A percentile compares a stretch with the other conserved stretches of the same genome.
These are phyloP conservation scores for Canavalia ensiformis DNA, from an alignment of 306 rosid genomes.

Conservation along the genomic window DNA sequence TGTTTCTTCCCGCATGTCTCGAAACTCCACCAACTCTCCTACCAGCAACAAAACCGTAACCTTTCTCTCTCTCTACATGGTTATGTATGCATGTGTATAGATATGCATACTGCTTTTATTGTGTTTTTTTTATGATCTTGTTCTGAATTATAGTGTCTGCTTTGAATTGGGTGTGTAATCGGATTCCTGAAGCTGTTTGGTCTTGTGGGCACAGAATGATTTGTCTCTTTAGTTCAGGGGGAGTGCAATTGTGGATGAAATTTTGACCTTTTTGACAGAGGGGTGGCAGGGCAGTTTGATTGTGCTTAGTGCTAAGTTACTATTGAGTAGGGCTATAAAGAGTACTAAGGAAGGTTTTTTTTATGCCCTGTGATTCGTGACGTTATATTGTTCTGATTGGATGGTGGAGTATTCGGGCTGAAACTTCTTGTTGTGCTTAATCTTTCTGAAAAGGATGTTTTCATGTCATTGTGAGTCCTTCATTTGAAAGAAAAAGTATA, in stretches of 20 bases:
- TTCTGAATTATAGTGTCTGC: constrained; percentile 15
- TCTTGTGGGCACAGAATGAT: neutral
- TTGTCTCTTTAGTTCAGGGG: neutral
- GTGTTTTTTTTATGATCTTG: neutral
- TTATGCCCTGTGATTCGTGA: neutral
- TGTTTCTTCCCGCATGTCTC: constrained; percentile 60
- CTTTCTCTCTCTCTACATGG: neutral
- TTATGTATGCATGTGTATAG: neutral
- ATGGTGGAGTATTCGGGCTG: neutral
- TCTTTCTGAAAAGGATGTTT: constrained; percentile 33
- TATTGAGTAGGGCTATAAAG: constrained; percentile 2
- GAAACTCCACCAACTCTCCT: constrained; percentile 64
- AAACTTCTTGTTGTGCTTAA: constrained; percentile 8
- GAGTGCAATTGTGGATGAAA: constrained; percentile 16
- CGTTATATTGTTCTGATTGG: constrained; percentile 8
- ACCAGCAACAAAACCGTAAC: constrained; percentile 63
- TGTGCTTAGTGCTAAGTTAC: constrained; percentile 24
- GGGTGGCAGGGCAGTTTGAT: neutral
- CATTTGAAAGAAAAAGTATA: neutral
- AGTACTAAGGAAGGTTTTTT: constrained; percentile 11
- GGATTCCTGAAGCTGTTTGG: constrained; percentile 30
- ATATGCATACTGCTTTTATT: constrained; percentile 5
- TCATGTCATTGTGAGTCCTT: constrained; percentile 33
- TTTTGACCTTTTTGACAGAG: neutral
- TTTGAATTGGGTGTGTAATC: constrained; percentile 39